phyloP scores from a whole-genome alignment of 805 yeast genomes.

The Candida cerambycidarum region DNA sequence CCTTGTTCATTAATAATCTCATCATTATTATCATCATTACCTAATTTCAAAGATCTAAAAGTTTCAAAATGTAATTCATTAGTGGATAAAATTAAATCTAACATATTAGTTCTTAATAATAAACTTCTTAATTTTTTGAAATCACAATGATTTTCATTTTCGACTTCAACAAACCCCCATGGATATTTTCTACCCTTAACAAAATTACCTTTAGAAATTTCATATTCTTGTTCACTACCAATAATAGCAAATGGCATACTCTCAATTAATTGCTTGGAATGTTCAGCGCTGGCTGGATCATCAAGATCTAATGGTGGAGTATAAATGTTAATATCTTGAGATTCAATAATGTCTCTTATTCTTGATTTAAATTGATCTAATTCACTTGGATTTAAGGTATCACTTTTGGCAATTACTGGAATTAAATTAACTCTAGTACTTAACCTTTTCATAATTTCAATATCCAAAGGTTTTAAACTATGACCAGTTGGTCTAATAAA shows the following conservation, averaged over 20 bases:
- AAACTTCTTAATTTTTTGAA: slow-evolving; percentile 78
- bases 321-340: slow-evolving; percentile 78
- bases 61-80: slow-evolving; percentile 80
- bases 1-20: slow-evolving; percentile 31
- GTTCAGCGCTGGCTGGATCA: slow-evolving; percentile 75
- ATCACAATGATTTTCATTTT: slow-evolving; percentile 82
- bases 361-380: slow-evolving; percentile 67
- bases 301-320: slow-evolving; percentile 80
- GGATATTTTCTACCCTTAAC: slow-evolving; percentile 84
- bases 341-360: slow-evolving; percentile 79
- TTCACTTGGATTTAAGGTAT: slow-evolving; percentile 73
- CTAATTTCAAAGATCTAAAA: slow-evolving; percentile 72
- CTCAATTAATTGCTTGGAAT: slow-evolving; percentile 75
- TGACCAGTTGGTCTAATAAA: slow-evolving; percentile 92
- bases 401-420: slow-evolving; percentile 89
- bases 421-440: slow-evolving; percentile 80
- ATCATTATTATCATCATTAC: slow-evolving; percentile 32
- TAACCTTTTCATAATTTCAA: slow-evolving; percentile 82
- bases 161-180: slow-evolving; percentile 89
- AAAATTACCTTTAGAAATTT: slow-evolving; percentile 58
- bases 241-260: slow-evolving; percentile 86
- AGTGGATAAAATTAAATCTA: slow-evolving; percentile 77
- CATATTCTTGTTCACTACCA: slow-evolving; percentile 73
- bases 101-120: slow-evolving; percentile 77
- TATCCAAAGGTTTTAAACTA: slow-evolving; percentile 81